Base-by-base conservation (phyloP, 768 basidiomycete genomes). In the Serendipita sp. region DNA sequence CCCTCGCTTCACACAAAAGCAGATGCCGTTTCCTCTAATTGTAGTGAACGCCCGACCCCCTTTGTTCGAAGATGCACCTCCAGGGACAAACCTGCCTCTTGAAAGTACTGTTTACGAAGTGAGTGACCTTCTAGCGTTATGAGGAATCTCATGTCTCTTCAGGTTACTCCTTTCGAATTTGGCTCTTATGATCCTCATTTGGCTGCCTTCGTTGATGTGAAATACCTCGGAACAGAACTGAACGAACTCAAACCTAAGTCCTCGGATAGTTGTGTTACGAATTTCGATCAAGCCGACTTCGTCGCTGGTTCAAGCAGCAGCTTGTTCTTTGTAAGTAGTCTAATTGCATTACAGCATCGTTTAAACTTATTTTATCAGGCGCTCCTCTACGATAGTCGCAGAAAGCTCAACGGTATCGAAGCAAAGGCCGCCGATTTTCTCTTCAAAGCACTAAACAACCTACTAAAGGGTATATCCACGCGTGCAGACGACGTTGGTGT, bases 231-330 rank as follows among this genome's bases (percentile, higher is more conserved):
- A 3, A 88, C 87, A 0, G 76, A 78, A 66, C 70, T 91, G 16
- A 71, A 73, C 27, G 79, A 84, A 64, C 87, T 86, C 2, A 69
- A 75, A 64, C 78, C 85, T 0, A 74, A 72, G 10, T 83, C 81
- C 66, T 71, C 75, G 3, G 79, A 81, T 10, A 72, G 80, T 0
- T 94, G 91, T 71, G 83, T 84, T 11, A 80, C 79, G 3, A 84
- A 83, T 4, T 91, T 89, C 68, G 87, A 91, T 69, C 86, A 86
- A 71, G 80, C 79, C 0, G 80, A 79, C 0, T 91, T 88, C 70
- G 71, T 91, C 37, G 85, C 88, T 77, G 89, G 86, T 6, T 82
- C 81, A 2, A 88, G 87, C 43, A 81, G 86, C 16, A 84, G 80
- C 67, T 71, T 86, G 29, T 87, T 87, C 73, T 84, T 83, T 67